phyloP scores from a whole-genome alignment of 495 filamentous ascomycete species.

The Xylaria acuta region DNA sequence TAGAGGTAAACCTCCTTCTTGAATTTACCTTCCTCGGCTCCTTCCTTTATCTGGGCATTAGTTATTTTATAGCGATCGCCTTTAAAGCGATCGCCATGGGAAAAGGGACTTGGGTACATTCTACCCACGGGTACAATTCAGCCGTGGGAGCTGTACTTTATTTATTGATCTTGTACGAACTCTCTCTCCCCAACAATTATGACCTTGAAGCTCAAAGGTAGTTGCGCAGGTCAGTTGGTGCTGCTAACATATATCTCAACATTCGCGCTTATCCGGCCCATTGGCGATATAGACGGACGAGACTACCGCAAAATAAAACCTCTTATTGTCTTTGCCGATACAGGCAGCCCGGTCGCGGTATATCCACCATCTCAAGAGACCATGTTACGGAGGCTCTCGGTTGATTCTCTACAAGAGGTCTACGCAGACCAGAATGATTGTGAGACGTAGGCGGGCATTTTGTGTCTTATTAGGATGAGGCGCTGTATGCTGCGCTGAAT shows the following conservation, averaged over 20 bases:
- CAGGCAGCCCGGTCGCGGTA: background rate
- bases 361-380: background rate
- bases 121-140: background rate
- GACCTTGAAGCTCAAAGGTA: background rate
- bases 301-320: conserved; percentile 10
- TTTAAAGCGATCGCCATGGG: background rate
- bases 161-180: background rate
- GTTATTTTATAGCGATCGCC: too few species aligned
- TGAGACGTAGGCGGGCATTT: too few species aligned
- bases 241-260: background rate
- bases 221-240: background rate
- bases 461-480: too few species aligned
- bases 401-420: conserved; percentile 6
- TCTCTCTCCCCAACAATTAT: background rate
- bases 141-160: background rate
- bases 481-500: too few species aligned
- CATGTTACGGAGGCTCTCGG: conserved; percentile 1
- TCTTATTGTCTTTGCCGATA: background rate
- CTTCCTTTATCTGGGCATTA: background rate
- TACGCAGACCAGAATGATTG: too few species aligned
- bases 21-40: background rate
- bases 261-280: conserved; percentile 9
- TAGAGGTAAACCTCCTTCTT: background rate
- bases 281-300: background rate
- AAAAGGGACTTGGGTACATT: too few species aligned